Evolutionary conservation across 331 rosid species (phyloP), one percentile per base, ranked within the genome.

Genomic region (Rhamnella rubrinervis): DNA sequence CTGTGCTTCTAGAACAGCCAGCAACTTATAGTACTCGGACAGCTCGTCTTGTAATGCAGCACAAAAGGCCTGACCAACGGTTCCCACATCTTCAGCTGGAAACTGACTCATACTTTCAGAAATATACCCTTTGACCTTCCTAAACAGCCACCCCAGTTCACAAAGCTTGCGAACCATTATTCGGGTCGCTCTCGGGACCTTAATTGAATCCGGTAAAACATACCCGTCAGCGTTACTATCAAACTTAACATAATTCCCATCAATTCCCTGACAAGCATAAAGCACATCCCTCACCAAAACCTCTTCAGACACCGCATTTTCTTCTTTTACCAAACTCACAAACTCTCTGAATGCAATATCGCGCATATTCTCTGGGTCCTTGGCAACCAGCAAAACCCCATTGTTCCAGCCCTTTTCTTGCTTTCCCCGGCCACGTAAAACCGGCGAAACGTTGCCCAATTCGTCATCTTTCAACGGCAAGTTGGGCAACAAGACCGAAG

Each of bases 31-130:
- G 75, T 95, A 95, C 65, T 95, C 96, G 1, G 89, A 77, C 8
- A 95, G 86, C 92, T 95, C 97, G 44, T 95, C 97, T 77, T 95
- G 96, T 78, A 95, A 80, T 5, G 97, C 97, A 50, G 96, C 89
- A 76, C 97, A 91, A 72, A 95, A 89, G 7, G 96, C 99, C 73
- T 89, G 97, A 20, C 99, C 92, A 35, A 95, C 78, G 13, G 97
- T 95, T 47, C 99, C 96, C 16, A 95, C 95, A 37, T 95, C 90
- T 58, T 91, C 93, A 1, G 77, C 86, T 11, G 90, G 89, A 80
- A 89, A 89, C 58, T 89, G 83, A 78, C 83, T 88, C 92, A 89
- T 91, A 77, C 89, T 81, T 75, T 80, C 87, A 0, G 81, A 74
- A 37, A 95, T 87, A 59, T 84, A 87, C 65, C 84, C 92, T 17